phyloP scores from a whole-genome alignment of 371 early-diverging fungal genomes.

The Actinomortierella ambigua region DNA sequence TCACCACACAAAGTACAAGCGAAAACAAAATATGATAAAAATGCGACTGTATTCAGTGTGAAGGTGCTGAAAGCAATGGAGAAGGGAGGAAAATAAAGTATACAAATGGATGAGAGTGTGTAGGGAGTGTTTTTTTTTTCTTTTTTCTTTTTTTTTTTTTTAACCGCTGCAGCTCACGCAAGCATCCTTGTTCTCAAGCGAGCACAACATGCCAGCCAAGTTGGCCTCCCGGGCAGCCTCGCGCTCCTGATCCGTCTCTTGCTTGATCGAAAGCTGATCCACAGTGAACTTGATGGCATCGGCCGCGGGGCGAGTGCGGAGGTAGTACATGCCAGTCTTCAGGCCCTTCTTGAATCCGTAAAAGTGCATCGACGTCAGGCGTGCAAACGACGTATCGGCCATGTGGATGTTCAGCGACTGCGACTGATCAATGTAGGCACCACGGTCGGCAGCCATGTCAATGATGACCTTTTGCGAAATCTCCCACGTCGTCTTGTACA shows the following conservation, averaged over 20 bases:
- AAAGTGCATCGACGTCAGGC: conserved; percentile 99
- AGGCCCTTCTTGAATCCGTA: conserved; percentile 99
- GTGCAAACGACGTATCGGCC: conserved; percentile 90
- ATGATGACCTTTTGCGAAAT: conserved; percentile 90
- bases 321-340: conserved; percentile 99
- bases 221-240: conserved; percentile 47
- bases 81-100: conserved; percentile 1
- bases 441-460: conserved; percentile 94
- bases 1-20: no score
- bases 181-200: conserved; percentile 90
- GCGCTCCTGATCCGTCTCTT: conserved; percentile 55
- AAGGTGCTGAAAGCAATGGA: not conserved
- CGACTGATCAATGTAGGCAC: conserved; percentile 98
- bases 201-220: conserved; percentile 77
- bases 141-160: conserved; percentile 9
- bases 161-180: conserved; percentile 91
- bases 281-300: conserved; percentile 97
- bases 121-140: not conserved
- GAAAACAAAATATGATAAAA: no score
- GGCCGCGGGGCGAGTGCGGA: conserved; percentile 96
- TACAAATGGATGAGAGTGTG: not conserved
- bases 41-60: not conserved
- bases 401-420: conserved; percentile 99
- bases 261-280: conserved; percentile 63
- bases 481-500: conserved; percentile 99